Percentiles rank a stretch among this genome's conserved stretches.
Evolutionary conservation across 2,329 filamentous ascomycete species (phyloP).

Genomic region (Chaetomium sp.): DNA sequence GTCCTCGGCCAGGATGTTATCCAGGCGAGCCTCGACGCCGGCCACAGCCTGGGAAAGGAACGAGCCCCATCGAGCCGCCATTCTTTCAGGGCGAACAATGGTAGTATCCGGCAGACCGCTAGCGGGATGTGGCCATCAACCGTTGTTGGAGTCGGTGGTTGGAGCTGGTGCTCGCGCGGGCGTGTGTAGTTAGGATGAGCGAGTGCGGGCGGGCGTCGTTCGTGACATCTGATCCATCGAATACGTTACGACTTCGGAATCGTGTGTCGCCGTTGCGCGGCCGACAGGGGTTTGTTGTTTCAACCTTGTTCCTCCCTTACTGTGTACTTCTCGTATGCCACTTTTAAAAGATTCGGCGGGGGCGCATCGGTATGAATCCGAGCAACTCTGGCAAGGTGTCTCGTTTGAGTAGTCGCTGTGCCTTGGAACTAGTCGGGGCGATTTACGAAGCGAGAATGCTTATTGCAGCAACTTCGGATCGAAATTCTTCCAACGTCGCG

Average conservation of each 20-base stretch:
- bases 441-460: too few relatives aligned
- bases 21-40: conserved; percentile 85
- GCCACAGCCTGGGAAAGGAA: conserved; percentile 87
- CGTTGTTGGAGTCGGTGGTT: too few relatives aligned
- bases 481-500: background rate
- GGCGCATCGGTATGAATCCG: too few relatives aligned
- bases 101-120: background rate
- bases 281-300: background rate
- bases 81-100: conserved; percentile 23
- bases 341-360: too few relatives aligned
- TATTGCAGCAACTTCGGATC: background rate
- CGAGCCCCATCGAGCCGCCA: conserved; percentile 63
- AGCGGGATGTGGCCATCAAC: background rate
- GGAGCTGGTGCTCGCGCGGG: too few relatives aligned
- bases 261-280: conserved; percentile 1
- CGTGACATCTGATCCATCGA: conserved; percentile 12
- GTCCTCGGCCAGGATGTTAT: conserved; percentile 82
- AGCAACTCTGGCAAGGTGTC: too few relatives aligned
- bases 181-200: conserved; percentile 2
- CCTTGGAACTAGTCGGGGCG: too few relatives aligned
- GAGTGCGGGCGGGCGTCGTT: background rate
- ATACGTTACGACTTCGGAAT: background rate
- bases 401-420: too few relatives aligned
- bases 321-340: too few relatives aligned
- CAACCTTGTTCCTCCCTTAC: too few relatives aligned